phyloP scores from a whole-genome alignment of 306 rosid genomes.

The Gastrolobium villosum region DNA sequence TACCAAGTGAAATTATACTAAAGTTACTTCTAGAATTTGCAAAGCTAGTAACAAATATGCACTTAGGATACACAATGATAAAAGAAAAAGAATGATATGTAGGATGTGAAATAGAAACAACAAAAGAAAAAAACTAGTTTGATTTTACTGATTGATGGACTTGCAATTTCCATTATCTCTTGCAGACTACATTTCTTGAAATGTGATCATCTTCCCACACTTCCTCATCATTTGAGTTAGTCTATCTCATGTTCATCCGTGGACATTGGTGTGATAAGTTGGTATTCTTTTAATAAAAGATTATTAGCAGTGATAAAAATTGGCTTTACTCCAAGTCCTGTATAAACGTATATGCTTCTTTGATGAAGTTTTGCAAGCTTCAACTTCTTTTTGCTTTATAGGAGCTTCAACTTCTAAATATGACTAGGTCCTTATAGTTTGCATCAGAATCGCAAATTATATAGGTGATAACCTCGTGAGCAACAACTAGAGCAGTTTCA shows the following conservation, averaged over 20 bases:
- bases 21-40: constrained; percentile 12
- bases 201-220: constrained; percentile 12
- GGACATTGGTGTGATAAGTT: constrained; percentile 9
- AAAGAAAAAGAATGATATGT: constrained; percentile 5
- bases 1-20: not conserved
- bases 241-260: constrained; percentile 26
- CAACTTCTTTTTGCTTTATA: constrained; percentile 16
- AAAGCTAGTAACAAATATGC: not conserved
- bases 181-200: constrained; percentile 25
- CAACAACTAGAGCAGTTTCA: constrained; percentile 88
- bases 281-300: not conserved
- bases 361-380: constrained; percentile 34
- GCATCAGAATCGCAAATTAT: constrained; percentile 41
- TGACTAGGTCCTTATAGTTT: constrained; percentile 19
- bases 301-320: constrained; percentile 14
- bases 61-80: constrained; percentile 11
- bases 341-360: constrained; percentile 24
- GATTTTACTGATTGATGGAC: constrained; percentile 20
- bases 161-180: constrained; percentile 22
- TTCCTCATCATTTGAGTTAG: constrained; percentile 7
- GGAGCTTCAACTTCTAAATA: constrained; percentile 29
- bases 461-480: constrained; percentile 78
- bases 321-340: not conserved
- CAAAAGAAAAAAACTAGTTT: constrained; percentile 4
- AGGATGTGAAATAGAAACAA: constrained; percentile 27